A percentile compares a stretch with the other conserved stretches of the same genome.
These are phyloP conservation scores for Chamaecrista fasciculata DNA, from an alignment of 306 rosid species.

Conservation along the genomic window DNA sequence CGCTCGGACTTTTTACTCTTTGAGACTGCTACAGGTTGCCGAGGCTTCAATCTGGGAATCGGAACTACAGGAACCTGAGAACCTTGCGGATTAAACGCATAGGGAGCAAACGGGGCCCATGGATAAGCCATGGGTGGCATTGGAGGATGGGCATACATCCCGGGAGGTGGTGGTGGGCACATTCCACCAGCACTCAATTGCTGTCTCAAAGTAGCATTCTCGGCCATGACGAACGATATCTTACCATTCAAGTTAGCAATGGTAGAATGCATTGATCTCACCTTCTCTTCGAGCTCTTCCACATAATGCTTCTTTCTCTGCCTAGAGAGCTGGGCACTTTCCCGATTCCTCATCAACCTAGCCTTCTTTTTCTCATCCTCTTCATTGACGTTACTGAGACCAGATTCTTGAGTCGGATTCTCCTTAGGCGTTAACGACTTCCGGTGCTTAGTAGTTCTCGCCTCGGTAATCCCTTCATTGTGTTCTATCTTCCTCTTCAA, in stretches of 20 bases:
- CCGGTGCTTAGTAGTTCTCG: conserved; percentile 56
- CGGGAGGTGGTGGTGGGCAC: conserved; percentile 56
- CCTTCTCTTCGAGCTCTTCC: conserved; percentile 93
- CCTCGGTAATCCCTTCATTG: conserved; percentile 47
- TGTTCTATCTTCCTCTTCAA: conserved; percentile 76
- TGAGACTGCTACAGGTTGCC: conserved; percentile 45
- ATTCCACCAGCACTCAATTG: conserved; percentile 66
- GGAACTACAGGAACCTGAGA: conserved; percentile 91
- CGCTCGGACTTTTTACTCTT: conserved; percentile 52
- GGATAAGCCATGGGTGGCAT: conserved; percentile 76
- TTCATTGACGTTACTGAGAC: conserved; percentile 24
- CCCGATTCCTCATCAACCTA: conserved; percentile 87
- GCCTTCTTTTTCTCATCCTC: conserved; percentile 74
- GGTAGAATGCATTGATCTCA: conserved; percentile 76
- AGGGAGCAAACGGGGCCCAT: conserved; percentile 76
- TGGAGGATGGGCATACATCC: conserved; percentile 73
- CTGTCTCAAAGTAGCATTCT: conserved; percentile 82
- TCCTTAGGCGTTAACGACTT: conserved; percentile 42
- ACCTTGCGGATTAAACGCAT: conserved; percentile 75
- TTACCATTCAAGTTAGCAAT: conserved; percentile 72
- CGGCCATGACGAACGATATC: conserved; percentile 74
- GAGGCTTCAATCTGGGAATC: conserved; percentile 84
- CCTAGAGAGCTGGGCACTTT: conserved; percentile 97
- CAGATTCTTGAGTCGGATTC: conserved; percentile 18
- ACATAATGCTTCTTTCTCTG: conserved; percentile 97